Evolutionary conservation across 768 basidiomycete genomes (phyloP), one percentile per base, ranked within the genome.

Genomic region (Inosperma sp.): DNA sequence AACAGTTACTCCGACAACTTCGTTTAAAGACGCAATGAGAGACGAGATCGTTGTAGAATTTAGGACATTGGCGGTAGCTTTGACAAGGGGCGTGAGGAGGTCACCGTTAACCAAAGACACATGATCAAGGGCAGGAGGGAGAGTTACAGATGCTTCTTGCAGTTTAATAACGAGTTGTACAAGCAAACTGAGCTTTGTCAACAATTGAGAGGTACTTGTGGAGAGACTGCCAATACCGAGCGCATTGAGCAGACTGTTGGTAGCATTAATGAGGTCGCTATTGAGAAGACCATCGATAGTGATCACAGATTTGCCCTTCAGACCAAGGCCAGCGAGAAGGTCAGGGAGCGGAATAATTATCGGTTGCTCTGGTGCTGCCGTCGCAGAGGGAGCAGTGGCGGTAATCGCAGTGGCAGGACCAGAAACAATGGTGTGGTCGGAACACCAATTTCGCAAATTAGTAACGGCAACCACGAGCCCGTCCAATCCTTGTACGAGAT

Each of bases 11-110:
- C 48, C 40, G 29, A 53, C 43, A n/a, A 64, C 48, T 3, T 47
- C 40, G 25, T 61, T 48, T n/a, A 59, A 39, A 50, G 47, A 44
- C 4, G 59, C 40, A 17, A 62, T 49, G 3, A 52, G 17, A 25
- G 57, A 51, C n/a, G 57, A 49, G n/a, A 58, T 48, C 3, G 61
- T 62, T 7, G 51, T 21, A 17, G 63, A 57, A 33, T 50, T 49
- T 16, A 61, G 37, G 3, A 68, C 21, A 6, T 51, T 49, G 6
- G 29, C n/a, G 16, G 55, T 57, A 10, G 53, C 53, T 39, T 58
- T 21, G 17, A 62, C 37, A 39, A 64, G 56, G 1, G 46, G 30
- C 41, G 43, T 46, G 27, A 59, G 13, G 10, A 58, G 30, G 21
- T 27, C 30, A 6, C 40, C 23, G 23, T 48, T 27, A 21, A 54